These are phyloP conservation scores for Zymoseptoria brevis DNA, from an alignment of 2,329 filamentous ascomycete genomes.

Conservation along the genomic window DNA sequence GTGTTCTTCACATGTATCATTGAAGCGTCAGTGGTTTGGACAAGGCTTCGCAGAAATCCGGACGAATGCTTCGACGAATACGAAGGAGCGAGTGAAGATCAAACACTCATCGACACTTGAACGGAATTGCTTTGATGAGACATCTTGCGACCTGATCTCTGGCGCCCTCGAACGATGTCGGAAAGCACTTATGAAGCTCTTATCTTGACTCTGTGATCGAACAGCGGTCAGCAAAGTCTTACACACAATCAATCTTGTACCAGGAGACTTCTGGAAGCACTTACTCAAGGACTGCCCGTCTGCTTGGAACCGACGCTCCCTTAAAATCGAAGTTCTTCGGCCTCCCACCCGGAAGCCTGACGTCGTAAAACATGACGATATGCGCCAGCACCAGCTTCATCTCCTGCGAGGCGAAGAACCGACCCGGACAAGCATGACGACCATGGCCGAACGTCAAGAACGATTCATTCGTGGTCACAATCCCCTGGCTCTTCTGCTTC, in stretches of 20 bases:
- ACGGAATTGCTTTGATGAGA: no score
- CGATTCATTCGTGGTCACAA: slow-evolving; percentile 14
- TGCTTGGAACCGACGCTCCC: no score
- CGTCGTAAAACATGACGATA: slow-evolving; percentile 37
- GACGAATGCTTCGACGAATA: not conserved
- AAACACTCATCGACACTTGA: slow-evolving; percentile 2
- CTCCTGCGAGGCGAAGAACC: slow-evolving; percentile 41
- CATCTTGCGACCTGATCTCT: no score
- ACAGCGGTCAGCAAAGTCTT: no score
- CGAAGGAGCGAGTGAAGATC: not conserved
- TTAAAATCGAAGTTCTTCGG: slow-evolving; percentile 13
- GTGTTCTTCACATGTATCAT: slow-evolving; percentile 29
- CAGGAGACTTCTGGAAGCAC: no score
- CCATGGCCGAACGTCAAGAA: slow-evolving; percentile 18
- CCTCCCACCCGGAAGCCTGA: slow-evolving; percentile 13
- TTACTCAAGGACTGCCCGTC: no score
- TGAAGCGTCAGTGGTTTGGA: slow-evolving; percentile 19
- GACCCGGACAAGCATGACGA: slow-evolving; percentile 27
- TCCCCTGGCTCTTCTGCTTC: slow-evolving; percentile 9
- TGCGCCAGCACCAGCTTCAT: slow-evolving; percentile 40
- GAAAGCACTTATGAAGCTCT: no score
- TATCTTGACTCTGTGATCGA: no score
- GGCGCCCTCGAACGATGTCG: no score
- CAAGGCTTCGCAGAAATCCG: slow-evolving; percentile 1
- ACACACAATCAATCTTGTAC: no score